Base-by-base conservation (phyloP, 164 flowering plant genomes). In the Chimonanthus salicifolius region DNA sequence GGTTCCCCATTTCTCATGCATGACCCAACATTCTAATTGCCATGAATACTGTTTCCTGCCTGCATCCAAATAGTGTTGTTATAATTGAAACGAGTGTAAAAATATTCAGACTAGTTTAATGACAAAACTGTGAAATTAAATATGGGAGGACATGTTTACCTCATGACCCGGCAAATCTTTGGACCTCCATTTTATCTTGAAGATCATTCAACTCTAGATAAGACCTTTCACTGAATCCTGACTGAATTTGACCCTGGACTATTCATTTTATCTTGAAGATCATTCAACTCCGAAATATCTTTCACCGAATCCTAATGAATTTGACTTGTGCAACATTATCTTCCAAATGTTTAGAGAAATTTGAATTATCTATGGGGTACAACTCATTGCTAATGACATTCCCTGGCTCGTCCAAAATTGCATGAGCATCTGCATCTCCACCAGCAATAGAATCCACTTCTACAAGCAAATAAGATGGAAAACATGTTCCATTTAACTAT, bases 321-420 rank as follows among this genome's bases (percentile, higher is more conserved):
- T 33, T 33, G 33, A 33, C 33, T 1, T 1, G 33, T 1, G 33
- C 33, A 33, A 33, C 33, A 33, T 33, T 1, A 33, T 33, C 33
- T 33, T 33, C 33, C 33, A 33, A 33, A 33, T 33, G 33, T 33
- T 33, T 33, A 54, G 4, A 15, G n/a, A 43, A 68, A 47, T 58
- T 49, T 21, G 77, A 70, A 33, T 33, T 33, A 33, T 33, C 7
- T 7, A 11, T 20, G 49, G 45, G n/a, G 49, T 60, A 67, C 4
- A 4, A 60, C 70, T 18, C 51, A 20, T 18, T 47, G 51, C 65
- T 48, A 69, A 47, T 71, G 64, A 84, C 73, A 76, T 81, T 85
- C 48, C 47, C 82, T 75, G 84, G 75, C 47, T 62, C 86, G 63
- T 70, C 49, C 69, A 48, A 84, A 64, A 81, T 74, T 72, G 76